Percentiles rank a stretch among this genome's conserved stretches.
Evolutionary conservation across 2,329 filamentous ascomycete genomes (phyloP).

Genomic region (Colletotrichum aenigma): DNA sequence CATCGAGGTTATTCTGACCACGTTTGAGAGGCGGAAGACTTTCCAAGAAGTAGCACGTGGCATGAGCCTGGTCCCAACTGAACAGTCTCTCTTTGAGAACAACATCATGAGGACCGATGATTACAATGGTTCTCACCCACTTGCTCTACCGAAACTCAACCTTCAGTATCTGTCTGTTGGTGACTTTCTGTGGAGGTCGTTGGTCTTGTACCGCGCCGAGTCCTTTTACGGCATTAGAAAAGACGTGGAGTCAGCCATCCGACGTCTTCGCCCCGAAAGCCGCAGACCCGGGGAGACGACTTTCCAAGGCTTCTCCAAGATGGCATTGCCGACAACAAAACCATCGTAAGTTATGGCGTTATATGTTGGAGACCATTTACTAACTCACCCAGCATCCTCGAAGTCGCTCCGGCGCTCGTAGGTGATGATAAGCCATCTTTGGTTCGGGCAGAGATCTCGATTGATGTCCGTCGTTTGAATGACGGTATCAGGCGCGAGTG

Average conservation of each 20-base stretch:
- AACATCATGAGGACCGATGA: conserved; percentile 80
- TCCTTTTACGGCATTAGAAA: conserved; percentile 93
- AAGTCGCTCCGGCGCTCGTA: conserved; percentile 82
- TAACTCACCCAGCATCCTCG: conserved; percentile 64
- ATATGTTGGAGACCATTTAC: not conserved
- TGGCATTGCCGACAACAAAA: conserved; percentile 87
- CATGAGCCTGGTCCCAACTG: conserved; percentile 82
- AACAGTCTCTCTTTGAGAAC: conserved; percentile 78
- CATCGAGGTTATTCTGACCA: conserved; percentile 74
- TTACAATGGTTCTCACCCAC: conserved; percentile 85
- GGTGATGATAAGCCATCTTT: conserved; percentile 83
- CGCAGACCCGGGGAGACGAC: conserved; percentile 67
- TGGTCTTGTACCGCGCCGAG: conserved; percentile 87
- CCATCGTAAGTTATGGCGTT: conserved; percentile 57
- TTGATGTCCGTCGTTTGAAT: conserved; percentile 82
- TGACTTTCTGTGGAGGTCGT: conserved; percentile 95
- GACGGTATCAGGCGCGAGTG: conserved; percentile 82
- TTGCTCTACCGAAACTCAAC: conserved; percentile 93
- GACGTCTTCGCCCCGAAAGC: conserved; percentile 74
- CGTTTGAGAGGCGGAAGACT: conserved; percentile 77
- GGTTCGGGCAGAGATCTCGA: conserved; percentile 83
- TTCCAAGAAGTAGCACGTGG: conserved; percentile 81
- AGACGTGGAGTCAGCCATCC: conserved; percentile 83
- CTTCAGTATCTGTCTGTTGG: conserved; percentile 93
- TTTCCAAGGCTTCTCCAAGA: conserved; percentile 87